Evolutionary conservation across 2,329 filamentous ascomycete species (phyloP), one percentile per base, ranked within the genome.

Genomic region (Pseudohalonectria lignicola): DNA sequence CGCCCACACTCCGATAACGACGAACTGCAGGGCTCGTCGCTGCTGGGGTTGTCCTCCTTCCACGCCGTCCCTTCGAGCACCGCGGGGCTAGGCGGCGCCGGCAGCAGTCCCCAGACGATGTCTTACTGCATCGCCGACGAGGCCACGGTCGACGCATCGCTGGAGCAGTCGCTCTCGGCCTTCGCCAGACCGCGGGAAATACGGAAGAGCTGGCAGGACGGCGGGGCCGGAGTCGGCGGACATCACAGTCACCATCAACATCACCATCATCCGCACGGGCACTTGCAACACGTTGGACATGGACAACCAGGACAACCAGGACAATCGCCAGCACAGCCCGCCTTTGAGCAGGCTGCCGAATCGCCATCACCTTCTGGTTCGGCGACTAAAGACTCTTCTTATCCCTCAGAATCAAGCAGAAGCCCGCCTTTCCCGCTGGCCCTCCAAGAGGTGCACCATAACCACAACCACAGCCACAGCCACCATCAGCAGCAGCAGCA

Each of bases 41-140:
- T 20, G 16, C 41, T 34, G 38, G 36, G 11, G 26, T 25, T 32
- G 36, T 38, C 45, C 39, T 56, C 33, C 45, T 50, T 51, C 23
- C 46, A 47, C 34, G 44, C 42, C 41, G 52, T 50, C 39, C n/a
- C n/a, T n/a, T n/a, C n/a, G n/a, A n/a, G n/a, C n/a, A n/a, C n/a
- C n/a, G n/a, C n/a, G n/a, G n/a, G n/a, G n/a, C n/a, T n/a, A n/a
- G n/a, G n/a, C n/a, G n/a, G n/a, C n/a, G n/a, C n/a, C n/a, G n/a
- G n/a, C n/a, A 12, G 28, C n/a, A 53, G 44, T 41, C 57, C 60
- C 37, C 61, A 65, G 41, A 13, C 29, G 16, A 69, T 71, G 64
- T 69, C 65, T 32, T 71, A 68, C 44, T 64, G 70, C 41, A 48
- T 72, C 30, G 61, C 67, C 42, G 64, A 69, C 42, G 68, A 71